A percentile compares a stretch with the other conserved stretches of the same genome.
phyloP scores from a whole-genome alignment of 2,329 filamentous ascomycete species.

The Phaeomoniella chlamydospora region DNA sequence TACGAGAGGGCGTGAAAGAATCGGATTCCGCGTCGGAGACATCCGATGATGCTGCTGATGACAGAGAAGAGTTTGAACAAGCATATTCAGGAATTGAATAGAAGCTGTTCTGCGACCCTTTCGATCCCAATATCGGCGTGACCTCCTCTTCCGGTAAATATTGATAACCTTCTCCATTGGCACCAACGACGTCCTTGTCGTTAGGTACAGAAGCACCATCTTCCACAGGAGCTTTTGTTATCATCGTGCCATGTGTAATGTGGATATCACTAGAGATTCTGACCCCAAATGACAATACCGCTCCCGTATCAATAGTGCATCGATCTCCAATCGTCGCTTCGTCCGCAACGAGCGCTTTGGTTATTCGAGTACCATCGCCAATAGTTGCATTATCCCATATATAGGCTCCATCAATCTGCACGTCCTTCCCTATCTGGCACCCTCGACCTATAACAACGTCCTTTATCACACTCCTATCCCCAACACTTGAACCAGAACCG shows the following conservation, averaged over 20 bases:
- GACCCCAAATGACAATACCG: conserved; percentile 68
- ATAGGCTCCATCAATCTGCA: conserved; percentile 63
- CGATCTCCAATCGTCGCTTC: conserved; percentile 56
- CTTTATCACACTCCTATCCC: conserved; percentile 52
- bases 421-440: conserved; percentile 77
- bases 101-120: conserved; percentile 36
- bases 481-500: conserved; percentile 62
- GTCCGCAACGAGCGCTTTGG: conserved; percentile 62
- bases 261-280: conserved; percentile 48
- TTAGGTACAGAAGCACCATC: conserved; percentile 24
- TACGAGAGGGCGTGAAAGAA: not conserved
- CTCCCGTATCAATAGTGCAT: conserved; percentile 55
- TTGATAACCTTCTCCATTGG: conserved; percentile 45
- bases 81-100: conserved; percentile 36
- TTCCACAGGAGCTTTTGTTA: conserved; percentile 11
- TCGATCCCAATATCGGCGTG: conserved; percentile 5
- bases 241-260: conserved; percentile 19
- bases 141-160: conserved; percentile 55
- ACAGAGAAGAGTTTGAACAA: conserved; percentile 49
- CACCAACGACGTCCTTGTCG: conserved; percentile 42
- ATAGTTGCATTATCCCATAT: conserved; percentile 78
- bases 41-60: conserved; percentile 36
- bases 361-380: conserved; percentile 57
- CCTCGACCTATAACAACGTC: conserved; percentile 71
- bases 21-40: not conserved